Evolutionary conservation across 176 grass and related monocot species (phyloP).

Genomic region (Metroxylon sagu): DNA sequence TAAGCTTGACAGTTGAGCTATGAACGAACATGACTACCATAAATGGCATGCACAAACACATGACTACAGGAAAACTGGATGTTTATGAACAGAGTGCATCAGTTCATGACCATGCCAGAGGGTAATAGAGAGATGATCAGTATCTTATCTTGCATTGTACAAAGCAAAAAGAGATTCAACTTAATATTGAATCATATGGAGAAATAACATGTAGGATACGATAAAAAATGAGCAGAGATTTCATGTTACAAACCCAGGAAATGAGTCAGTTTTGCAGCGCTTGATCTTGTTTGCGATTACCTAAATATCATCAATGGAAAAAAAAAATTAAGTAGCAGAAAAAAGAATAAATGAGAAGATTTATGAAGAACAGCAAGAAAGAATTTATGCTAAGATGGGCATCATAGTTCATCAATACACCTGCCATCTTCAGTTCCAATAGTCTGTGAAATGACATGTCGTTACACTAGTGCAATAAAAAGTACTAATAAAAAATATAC

Average conservation of each 20-base stretch:
- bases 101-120: too few species aligned
- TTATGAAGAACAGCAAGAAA: neutral
- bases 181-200: too few species aligned
- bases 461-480: too few species aligned
- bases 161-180: too few species aligned
- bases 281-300: conserved; percentile 92
- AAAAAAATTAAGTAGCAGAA: conserved; percentile 16
- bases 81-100: too few species aligned
- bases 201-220: neutral
- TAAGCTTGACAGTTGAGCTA: too few species aligned
- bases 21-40: too few species aligned
- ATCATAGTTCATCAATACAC: neutral
- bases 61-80: too few species aligned
- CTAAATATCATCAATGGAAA: conserved; percentile 25
- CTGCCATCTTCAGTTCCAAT: neutral
- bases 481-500: conserved; percentile 3
- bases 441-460: too few species aligned
- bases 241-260: conserved; percentile 54
- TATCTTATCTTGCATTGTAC: too few species aligned
- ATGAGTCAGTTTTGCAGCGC: conserved; percentile 90
- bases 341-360: conserved; percentile 4
- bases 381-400: neutral
- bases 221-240: neutral
- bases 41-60: too few species aligned
- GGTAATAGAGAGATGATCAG: too few species aligned